phyloP scores from a whole-genome alignment of 2,329 filamentous ascomycete genomes.

The Aspergillus arachidicola region DNA sequence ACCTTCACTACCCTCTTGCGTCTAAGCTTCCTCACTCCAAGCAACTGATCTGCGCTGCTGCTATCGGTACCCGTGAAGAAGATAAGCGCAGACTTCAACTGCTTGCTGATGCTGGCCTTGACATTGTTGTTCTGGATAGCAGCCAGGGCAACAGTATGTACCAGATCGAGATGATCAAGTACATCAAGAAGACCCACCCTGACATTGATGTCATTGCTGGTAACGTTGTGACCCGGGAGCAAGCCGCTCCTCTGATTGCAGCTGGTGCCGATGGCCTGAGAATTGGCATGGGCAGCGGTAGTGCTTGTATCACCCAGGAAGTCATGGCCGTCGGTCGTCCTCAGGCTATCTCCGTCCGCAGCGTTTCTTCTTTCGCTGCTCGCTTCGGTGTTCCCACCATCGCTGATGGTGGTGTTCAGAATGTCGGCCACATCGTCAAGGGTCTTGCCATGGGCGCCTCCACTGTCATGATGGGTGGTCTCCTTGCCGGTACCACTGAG shows the following conservation, averaged over 20 bases:
- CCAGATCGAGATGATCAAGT: conserved; percentile 98
- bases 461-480: conserved; percentile 98
- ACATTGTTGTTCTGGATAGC: conserved; percentile 93
- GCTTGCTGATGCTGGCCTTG: conserved; percentile 90
- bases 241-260: conserved; percentile 88
- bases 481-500: conserved; percentile 95
- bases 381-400: conserved; percentile 97
- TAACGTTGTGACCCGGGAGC: conserved; percentile 97
- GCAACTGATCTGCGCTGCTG: conserved; percentile 92
- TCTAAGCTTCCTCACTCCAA: conserved; percentile 97
- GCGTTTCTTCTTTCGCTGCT: conserved; percentile 84
- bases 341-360: conserved; percentile 90
- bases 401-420: conserved; percentile 96
- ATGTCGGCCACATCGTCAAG: conserved; percentile 98
- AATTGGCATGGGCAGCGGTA: conserved; percentile 98
- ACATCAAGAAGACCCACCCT: conserved; percentile 85
- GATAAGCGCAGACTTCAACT: conserved; percentile 85
- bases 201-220: conserved; percentile 92
- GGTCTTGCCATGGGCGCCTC: conserved; percentile 91
- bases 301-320: conserved; percentile 98
- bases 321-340: conserved; percentile 98
- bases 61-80: conserved; percentile 91
- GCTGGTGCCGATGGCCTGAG: conserved; percentile 94
- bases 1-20: conserved; percentile 92
- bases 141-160: conserved; percentile 98